Base-by-base conservation (phyloP, 2,329 filamentous ascomycete species). In the Venturia asperata region DNA sequence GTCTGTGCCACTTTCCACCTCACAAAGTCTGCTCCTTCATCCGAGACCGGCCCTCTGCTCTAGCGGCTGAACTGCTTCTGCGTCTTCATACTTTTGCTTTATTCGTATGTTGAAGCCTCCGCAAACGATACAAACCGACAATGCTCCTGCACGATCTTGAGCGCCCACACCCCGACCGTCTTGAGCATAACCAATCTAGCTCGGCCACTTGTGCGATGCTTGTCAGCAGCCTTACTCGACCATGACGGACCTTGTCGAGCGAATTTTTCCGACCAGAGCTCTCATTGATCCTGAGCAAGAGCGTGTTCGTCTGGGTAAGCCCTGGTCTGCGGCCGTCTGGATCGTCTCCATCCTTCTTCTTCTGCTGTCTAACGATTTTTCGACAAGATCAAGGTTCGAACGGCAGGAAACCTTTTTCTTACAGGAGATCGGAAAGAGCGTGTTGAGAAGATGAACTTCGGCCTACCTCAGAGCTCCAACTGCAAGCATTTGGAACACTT, bases 191-290 rank as follows among this genome's bases (percentile, higher is more conserved):
- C n/a, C n/a, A n/a, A n/a, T 24, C 21, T 10, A 3, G n/a, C 24
- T 6, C 45, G 43, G 19, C 43, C 19, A 47, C 9, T 47, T 19
- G n/a, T n/a, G n/a, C n/a, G 7, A 49, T 24, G 45, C n/a, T 9
- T 21, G 24, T n/a, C n/a, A 21, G 45, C 21, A 13, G 21, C 21
- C 47, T 21, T 27, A 21, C 10, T 52, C 21, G 21, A 52, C 21
- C 47, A 58, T 58, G 52, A 58, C 5, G 37, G 52, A 24, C 27
- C 30, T 58, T n/a, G 52, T 58, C 6, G 52, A 58, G 30, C 52
- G 52, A 30, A 37, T 58, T n/a, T 58, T 58, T 17, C 52, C 52
- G 10, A 58, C 37, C 7, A 7, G 27, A 24, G 15, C 37, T 37
- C 27, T 34, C 3, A 58, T 37, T n/a, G 30, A 34, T 5, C 15